These are phyloP conservation scores for Fusarium sp. DNA, from an alignment of 2,329 filamentous ascomycete genomes.

Conservation along the genomic window DNA sequence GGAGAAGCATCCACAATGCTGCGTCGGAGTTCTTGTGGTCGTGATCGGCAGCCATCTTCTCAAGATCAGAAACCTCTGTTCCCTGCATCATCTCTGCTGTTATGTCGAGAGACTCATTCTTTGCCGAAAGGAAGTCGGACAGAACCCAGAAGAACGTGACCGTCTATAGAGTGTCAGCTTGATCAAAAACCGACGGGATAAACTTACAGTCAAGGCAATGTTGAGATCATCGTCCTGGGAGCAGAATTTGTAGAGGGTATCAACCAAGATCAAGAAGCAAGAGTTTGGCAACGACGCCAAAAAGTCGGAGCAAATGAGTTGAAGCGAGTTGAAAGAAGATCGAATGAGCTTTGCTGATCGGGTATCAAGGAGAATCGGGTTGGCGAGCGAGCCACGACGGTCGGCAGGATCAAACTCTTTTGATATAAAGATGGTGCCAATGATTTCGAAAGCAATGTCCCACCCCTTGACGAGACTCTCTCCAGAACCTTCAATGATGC, in stretches of 20 bases:
- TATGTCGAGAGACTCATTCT: conserved; percentile 68
- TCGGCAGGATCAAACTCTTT: conserved; percentile 51
- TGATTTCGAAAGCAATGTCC: conserved; percentile 86
- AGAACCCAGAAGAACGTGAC: conserved; percentile 97
- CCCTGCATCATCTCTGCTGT: conserved; percentile 67
- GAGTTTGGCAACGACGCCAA: conserved; percentile 76
- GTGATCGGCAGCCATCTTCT: conserved; percentile 68
- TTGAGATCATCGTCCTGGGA: conserved; percentile 93
- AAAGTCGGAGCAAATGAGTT: conserved; percentile 96
- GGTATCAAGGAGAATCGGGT: conserved; percentile 58
- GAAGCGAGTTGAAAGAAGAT: conserved; percentile 87
- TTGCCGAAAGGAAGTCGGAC: conserved; percentile 83
- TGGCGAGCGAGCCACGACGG: conserved; percentile 44
- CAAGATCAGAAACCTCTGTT: conserved; percentile 63
- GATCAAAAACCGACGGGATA: too few relatives aligned
- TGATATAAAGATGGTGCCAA: conserved; percentile 81
- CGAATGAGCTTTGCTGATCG: conserved; percentile 82
- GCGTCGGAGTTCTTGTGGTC: conserved; percentile 73
- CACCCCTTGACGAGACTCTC: conserved; percentile 87
- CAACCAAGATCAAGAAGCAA: conserved; percentile 82
- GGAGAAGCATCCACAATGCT: conserved; percentile 82
- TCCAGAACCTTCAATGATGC: conserved; percentile 87
- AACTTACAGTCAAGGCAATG: conserved; percentile 85
- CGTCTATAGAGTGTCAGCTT: conserved; percentile 63
- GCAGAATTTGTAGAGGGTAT: conserved; percentile 90